Percentiles rank a stretch among this genome's conserved stretches.
Evolutionary conservation across 768 basidiomycete genomes (phyloP).

Genomic region (Amanita pseudoporphyria): DNA sequence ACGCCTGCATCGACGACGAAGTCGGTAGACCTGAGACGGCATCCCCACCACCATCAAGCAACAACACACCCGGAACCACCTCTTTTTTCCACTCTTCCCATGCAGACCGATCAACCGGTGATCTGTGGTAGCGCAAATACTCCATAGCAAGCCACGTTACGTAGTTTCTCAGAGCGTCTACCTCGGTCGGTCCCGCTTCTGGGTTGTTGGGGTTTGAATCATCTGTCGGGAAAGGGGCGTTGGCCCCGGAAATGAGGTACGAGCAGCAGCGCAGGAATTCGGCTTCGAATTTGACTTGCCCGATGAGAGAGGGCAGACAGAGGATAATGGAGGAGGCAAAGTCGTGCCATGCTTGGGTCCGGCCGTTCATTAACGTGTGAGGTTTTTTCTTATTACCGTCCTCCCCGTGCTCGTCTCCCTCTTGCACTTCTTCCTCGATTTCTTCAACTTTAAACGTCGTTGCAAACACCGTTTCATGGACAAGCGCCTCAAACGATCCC

Average conservation of each 20-base stretch:
- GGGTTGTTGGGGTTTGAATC: no score
- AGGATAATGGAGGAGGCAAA: constrained; percentile 57
- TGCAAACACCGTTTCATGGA: constrained; percentile 75
- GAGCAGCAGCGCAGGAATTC: constrained; percentile 62
- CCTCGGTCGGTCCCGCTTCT: constrained; percentile 12
- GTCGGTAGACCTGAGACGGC: constrained; percentile 29
- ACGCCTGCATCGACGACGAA: constrained; percentile 42
- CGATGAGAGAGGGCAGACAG: constrained; percentile 47
- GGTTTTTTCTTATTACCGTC: constrained; percentile 10
- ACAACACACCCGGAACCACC: constrained; percentile 33
- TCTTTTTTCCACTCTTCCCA: constrained; percentile 55
- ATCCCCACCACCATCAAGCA: constrained; percentile 17
- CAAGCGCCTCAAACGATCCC: constrained; percentile 69
- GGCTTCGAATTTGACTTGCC: constrained; percentile 48
- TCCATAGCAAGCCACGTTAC: constrained; percentile 58
- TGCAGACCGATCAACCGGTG: constrained; percentile 35
- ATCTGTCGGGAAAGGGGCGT: constrained; percentile 16
- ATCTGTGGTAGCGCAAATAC: constrained; percentile 52
- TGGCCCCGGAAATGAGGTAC: constrained; percentile 51
- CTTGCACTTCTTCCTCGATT: background rate
- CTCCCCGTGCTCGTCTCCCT: no score
- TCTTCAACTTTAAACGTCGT: constrained; percentile 51
- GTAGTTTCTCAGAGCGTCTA: constrained; percentile 30
- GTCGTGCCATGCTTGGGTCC: constrained; percentile 38
- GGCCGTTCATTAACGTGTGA: constrained; percentile 10